Evolutionary conservation across 2,329 filamentous ascomycete genomes (phyloP), one percentile per base, ranked within the genome.

Genomic region (Colletotrichum horii): DNA sequence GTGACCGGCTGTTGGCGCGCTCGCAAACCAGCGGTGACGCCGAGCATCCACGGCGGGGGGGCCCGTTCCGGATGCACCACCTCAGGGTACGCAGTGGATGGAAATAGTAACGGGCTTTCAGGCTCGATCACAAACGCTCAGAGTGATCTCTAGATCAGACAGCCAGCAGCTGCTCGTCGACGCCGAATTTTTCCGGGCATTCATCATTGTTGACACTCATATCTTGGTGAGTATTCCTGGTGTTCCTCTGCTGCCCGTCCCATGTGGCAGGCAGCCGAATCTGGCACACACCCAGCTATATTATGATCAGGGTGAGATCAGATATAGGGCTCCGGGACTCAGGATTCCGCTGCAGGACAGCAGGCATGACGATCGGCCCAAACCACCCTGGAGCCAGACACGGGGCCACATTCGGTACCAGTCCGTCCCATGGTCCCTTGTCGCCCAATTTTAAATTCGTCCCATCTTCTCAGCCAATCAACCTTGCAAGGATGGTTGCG

Each of bases 301-400:
- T 68, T 76, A 76, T 76, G 48, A 38, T 32, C 74, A 68, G 74
- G 74, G 71, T 30, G 28, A 75, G 62, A 70, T 76, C 74, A 75
- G 74, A 70, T 76, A 76, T 76, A 76, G 74, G 70, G 70, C 56
- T 34, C 74, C 74, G 71, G 74, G 71, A 62, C 60, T 75, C 36
- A 70, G 48, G 66, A 70, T 70, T 74, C 71, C 71, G 66, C 74
- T 76, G 74, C 74, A 76, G 71, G 74, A 75, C 70, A 74, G 48
- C 74, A 76, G 43, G 74, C 74, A 76, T 75, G 60, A 76, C 60
- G 74, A 76, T 76, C 74, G 74, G 60, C 71, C 61, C 74, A 76
- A 76, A 74, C 62, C 36, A 70, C 24, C 43, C 62, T 75, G 69
- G 58, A 30, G 60, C 68, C 58, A 56, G 60, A 67, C 56, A 75